These are phyloP conservation scores for Tilletia indica DNA, from an alignment of 1,284 basidiomycete genomes.

Conservation along the genomic window DNA sequence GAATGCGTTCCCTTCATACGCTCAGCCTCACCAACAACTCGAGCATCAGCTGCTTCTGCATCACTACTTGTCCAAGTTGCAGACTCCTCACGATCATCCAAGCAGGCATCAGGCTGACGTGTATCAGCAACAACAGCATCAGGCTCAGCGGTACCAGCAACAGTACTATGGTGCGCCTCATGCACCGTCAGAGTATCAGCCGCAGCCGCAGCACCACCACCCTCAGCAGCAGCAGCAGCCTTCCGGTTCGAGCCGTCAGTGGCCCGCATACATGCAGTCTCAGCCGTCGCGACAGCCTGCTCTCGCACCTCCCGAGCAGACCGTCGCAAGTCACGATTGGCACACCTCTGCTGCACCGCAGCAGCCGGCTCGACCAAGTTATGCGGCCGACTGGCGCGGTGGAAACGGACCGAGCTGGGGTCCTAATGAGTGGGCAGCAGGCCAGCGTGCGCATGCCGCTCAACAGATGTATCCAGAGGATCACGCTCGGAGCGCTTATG, in stretches of 20 bases:
- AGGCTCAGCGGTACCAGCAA: not conserved
- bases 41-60: constrained; percentile 41
- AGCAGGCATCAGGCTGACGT: constrained; percentile 18
- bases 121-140: not conserved
- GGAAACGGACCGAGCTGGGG: not conserved
- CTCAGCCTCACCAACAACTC: constrained; percentile 33
- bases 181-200: not conserved
- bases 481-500: too few species aligned
- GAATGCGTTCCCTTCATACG: constrained; percentile 8
- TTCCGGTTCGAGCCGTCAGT: not conserved
- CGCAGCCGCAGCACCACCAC: not conserved
- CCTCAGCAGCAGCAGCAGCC: not conserved
- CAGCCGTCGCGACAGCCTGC: not conserved
- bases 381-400: not conserved
- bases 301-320: not conserved
- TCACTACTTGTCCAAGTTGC: constrained; percentile 38
- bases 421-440: not conserved
- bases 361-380: constrained; percentile 6
- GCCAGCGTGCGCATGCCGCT: not conserved
- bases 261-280: not conserved
- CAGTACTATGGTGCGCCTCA: constrained; percentile 1
- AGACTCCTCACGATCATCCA: constrained; percentile 25
- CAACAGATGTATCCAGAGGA: too few species aligned
- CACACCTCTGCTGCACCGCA: not conserved
- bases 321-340: not conserved